Conservation (phyloP, 1,284 basidiomycete genomes). For the Ceratobasidium sp. region DNA sequence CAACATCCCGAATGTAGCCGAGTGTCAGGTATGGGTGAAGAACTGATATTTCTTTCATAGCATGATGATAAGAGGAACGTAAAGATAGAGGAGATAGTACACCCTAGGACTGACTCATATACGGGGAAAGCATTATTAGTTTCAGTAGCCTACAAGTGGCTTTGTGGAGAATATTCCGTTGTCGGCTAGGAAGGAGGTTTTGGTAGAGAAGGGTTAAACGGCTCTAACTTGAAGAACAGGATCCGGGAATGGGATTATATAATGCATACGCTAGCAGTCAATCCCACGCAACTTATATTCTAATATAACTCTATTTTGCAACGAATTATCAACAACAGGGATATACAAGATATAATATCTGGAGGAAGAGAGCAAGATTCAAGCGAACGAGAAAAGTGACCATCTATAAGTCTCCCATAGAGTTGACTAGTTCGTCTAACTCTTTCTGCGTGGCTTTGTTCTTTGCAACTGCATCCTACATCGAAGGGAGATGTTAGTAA, state of each 20-base stretch:
- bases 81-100: constrained; percentile 64
- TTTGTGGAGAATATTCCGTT: constrained; percentile 93
- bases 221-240: background rate
- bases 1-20: too few relatives aligned
- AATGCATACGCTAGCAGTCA: background rate
- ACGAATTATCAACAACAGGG: background rate
- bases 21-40: constrained; percentile 52
- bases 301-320: background rate
- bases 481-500: background rate
- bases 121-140: constrained; percentile 47
- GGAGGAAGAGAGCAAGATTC: background rate
- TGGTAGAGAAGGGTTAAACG: constrained; percentile 28
- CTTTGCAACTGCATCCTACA: background rate
- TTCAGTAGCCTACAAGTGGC: constrained; percentile 79
- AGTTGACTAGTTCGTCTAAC: constrained; percentile 86
- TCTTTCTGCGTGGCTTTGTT: constrained; percentile 76
- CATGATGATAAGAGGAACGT: constrained; percentile 91
- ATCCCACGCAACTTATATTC: too few relatives aligned
- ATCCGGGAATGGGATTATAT: background rate
- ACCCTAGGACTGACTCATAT: constrained; percentile 68
- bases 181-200: constrained; percentile 74
- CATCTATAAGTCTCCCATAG: constrained; percentile 88
- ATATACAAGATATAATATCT: background rate
- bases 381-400: constrained; percentile 3
- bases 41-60: constrained; percentile 83